Conservation (phyloP, 2,329 filamentous ascomycete species). For the Cordyceps javanica region DNA sequence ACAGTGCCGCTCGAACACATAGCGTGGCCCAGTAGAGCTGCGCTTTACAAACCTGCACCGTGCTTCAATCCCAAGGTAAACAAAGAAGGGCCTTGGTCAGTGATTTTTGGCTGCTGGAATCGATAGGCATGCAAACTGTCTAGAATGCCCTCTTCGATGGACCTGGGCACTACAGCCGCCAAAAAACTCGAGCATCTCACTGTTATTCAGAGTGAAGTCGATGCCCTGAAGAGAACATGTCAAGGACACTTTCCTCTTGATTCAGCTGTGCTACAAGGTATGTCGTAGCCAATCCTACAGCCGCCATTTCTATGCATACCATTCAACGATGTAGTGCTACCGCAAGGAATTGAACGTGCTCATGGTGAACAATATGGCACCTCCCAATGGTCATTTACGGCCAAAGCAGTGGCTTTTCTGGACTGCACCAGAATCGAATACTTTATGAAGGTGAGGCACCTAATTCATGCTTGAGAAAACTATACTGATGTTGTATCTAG, state of each 20-base stretch:
- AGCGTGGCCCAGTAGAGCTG: no score
- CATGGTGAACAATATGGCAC: not conserved
- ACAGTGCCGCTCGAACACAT: not conserved
- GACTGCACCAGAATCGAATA: not conserved
- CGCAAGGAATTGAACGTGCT: not conserved
- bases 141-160: no score
- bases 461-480: no score
- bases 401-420: not conserved
- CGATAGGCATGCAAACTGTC: no score
- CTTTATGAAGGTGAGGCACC: no score
- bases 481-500: not conserved
- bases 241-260: not conserved
- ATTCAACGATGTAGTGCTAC: not conserved
- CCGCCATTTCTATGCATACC: no score
- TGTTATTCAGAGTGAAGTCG: not conserved
- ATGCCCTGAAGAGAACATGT: not conserved
- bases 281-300: not conserved
- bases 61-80: no score
- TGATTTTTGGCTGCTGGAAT: no score
- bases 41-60: no score
- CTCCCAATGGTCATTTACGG: not conserved
- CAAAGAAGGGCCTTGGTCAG: no score
- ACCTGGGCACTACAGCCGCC: no score
- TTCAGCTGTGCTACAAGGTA: not conserved
- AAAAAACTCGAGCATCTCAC: no score